phyloP scores from a whole-genome alignment of 352 stramenopile genomes.

The Phytophthora kernoviae region DNA sequence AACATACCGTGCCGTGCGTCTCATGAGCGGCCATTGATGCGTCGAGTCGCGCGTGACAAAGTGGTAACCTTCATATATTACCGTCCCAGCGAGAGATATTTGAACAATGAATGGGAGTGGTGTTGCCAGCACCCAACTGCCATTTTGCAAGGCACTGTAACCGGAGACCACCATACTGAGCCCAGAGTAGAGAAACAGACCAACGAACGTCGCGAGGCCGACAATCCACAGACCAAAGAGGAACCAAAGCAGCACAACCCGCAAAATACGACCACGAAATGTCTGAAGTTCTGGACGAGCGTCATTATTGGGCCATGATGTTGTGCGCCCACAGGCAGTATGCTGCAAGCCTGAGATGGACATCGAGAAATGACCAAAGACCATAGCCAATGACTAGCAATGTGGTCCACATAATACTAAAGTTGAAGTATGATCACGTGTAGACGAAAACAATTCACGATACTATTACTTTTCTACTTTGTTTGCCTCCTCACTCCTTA shows the following conservation, averaged over 20 bases:
- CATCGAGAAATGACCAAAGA: neutral
- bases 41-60: constrained; percentile 21
- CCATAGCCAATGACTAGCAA: constrained; percentile 24
- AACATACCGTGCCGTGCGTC: constrained; percentile 40
- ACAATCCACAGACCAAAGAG: constrained; percentile 40
- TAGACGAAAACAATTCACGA: neutral
- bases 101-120: constrained; percentile 22
- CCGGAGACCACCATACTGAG: constrained; percentile 5
- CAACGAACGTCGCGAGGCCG: constrained; percentile 23
- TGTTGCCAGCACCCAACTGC: constrained; percentile 13
- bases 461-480: neutral
- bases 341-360: neutral
- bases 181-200: constrained; percentile 17
- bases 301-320: constrained; percentile 28
- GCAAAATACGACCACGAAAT: constrained; percentile 13
- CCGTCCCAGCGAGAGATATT: constrained; percentile 37
- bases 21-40: constrained; percentile 52
- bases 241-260: constrained; percentile 23
- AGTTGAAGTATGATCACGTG: neutral
- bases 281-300: constrained; percentile 28
- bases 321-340: constrained; percentile 5
- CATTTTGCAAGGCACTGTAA: neutral
- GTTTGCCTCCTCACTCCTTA: neutral
- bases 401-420: constrained; percentile 39
- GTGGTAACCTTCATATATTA: constrained; percentile 56